Evolutionary conservation across 108 stramenopile species (phyloP), one percentile per base, ranked within the genome.

Genomic region (Poteriospumella lacustris): DNA sequence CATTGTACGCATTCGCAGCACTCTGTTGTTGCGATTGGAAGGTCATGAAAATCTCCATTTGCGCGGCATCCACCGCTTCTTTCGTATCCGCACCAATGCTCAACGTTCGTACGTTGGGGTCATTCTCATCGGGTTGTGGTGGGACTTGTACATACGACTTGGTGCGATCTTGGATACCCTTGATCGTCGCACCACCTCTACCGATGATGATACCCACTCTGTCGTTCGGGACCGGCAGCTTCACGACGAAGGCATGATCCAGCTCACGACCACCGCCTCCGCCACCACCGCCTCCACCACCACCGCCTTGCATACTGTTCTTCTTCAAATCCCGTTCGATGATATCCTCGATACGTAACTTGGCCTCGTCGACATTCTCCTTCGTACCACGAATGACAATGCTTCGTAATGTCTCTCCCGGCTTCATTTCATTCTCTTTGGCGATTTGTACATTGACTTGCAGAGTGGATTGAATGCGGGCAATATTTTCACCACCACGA

Each of bases 161-260:
- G 33, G 91, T 92, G 42, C 87, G 87, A 39, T 91, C 91, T 81
- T 99, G 96, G 56, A 99, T 92, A 43, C 83, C 82, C 42, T 90
- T 89, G 80, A 99, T 96, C 58, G 92, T 95, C 5, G 82, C 68
- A 29, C 98, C 98, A 0, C 92, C 93, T 84, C 92, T 95, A 26
- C 98, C 98, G 83, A 99, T 99, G 76, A 99, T 91, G 24, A 97
- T 88, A 2, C 98, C 98, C n/a, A 40, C 76, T 77, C 78, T 83
- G 75, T 83, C 83, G 34, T 83, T 82, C 1, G 83, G 83, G 68
- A 83, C 82, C 2, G 81, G 79, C 43, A 83, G 73, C 58, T 80
- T 80, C 5, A 64, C 60, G 9, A 64, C 60, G 36, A 64, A 64
- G 29, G 60, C 29, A 64, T 24, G 9, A 33, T 64, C 24, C 12